phyloP scores from a whole-genome alignment of 2,329 filamentous ascomycete species.

The Colletotrichum sp. region DNA sequence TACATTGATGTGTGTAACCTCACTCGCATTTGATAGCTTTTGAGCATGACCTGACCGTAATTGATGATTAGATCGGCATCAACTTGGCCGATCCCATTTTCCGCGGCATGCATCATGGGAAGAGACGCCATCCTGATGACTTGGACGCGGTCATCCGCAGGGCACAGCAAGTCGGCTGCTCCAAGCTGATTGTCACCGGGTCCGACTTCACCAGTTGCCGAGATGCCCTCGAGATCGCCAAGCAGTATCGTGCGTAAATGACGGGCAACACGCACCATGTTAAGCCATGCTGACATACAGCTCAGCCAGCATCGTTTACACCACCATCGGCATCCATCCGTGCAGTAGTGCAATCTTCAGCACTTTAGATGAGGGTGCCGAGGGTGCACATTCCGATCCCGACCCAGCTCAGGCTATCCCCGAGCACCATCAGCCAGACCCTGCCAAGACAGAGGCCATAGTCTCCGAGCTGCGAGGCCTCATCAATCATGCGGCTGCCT shows the following conservation, averaged over 20 bases:
- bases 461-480: slow-evolving; percentile 69
- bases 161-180: slow-evolving; percentile 78
- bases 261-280: not conserved
- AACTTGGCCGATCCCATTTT: slow-evolving; percentile 95
- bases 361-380: slow-evolving; percentile 47
- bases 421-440: slow-evolving; percentile 54
- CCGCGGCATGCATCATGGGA: slow-evolving; percentile 82
- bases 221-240: slow-evolving; percentile 75
- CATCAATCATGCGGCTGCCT: slow-evolving; percentile 61
- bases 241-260: slow-evolving; percentile 69
- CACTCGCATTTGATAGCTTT: not conserved
- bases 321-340: slow-evolving; percentile 92
- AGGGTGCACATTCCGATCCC: slow-evolving; percentile 57
- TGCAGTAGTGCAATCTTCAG: slow-evolving; percentile 86
- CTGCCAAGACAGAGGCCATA: slow-evolving; percentile 49
- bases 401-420: slow-evolving; percentile 51
- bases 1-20: slow-evolving; percentile 64
- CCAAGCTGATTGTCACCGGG: slow-evolving; percentile 92
- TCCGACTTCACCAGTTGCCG: slow-evolving; percentile 82
- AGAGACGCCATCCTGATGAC: slow-evolving; percentile 75
- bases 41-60: slow-evolving; percentile 8
- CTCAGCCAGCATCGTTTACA: slow-evolving; percentile 80
- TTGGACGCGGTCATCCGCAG: slow-evolving; percentile 79
- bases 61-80: slow-evolving; percentile 75
- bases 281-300: slow-evolving; percentile 13